A percentile compares a stretch with the other conserved stretches of the same genome.
These are phyloP conservation scores for Rhodotorula diobovata DNA, from an alignment of 768 basidiomycete species.

Conservation along the genomic window DNA sequence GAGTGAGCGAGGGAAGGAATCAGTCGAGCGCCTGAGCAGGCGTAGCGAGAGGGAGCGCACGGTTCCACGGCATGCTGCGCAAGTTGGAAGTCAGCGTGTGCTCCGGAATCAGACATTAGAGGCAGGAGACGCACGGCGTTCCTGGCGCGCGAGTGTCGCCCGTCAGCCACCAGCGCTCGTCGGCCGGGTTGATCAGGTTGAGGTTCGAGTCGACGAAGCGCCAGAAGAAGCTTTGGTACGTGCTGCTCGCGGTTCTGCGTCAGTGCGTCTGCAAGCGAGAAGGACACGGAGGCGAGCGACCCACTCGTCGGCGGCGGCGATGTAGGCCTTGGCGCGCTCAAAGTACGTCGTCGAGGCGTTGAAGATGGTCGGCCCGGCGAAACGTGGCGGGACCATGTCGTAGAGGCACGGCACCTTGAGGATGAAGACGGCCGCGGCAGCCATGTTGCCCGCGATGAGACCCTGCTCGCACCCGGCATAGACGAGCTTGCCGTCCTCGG, in stretches of 20 bases:
- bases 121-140: background rate
- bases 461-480: slow-evolving; percentile 34
- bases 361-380: slow-evolving; percentile 23
- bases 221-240: slow-evolving; percentile 33
- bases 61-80: slow-evolving; percentile 36
- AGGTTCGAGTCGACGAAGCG: slow-evolving; percentile 24
- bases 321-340: slow-evolving; percentile 24
- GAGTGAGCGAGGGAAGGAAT: background rate
- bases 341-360: slow-evolving; percentile 18
- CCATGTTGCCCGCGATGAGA: slow-evolving; percentile 23
- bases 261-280: background rate
- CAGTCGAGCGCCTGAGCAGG: no score
- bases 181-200: slow-evolving; percentile 26
- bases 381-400: slow-evolving; percentile 18
- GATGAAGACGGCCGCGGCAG: slow-evolving; percentile 20
- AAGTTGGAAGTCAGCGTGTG: no score
- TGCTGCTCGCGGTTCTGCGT: background rate
- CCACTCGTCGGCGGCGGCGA: slow-evolving; percentile 32
- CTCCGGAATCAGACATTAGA: no score
- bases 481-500: slow-evolving; percentile 4
- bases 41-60: background rate
- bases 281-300: background rate
- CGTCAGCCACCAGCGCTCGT: slow-evolving; percentile 8
- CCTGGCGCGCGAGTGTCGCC: slow-evolving; percentile 14
- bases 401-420: slow-evolving; percentile 34